Conservation (phyloP, 169 alveolate species). For the Cryptosporidium tyzzeri region DNA sequence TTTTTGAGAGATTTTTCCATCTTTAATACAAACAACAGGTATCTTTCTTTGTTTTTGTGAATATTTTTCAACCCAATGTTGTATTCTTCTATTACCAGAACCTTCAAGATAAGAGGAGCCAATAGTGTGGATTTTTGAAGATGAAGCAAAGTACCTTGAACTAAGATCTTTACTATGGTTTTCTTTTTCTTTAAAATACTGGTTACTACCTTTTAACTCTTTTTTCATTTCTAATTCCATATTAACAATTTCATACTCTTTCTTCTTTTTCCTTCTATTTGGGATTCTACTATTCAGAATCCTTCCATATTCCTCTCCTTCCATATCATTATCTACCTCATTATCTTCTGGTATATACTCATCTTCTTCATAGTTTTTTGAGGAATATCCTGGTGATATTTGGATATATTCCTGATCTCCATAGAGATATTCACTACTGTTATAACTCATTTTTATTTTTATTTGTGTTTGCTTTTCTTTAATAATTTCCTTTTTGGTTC, state of each 20-base stretch:
- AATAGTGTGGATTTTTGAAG: not conserved
- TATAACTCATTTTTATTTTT: conserved; percentile 33
- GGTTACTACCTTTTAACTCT: not conserved
- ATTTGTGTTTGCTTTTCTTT: not conserved
- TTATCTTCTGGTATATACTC: not conserved
- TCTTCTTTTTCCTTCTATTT: not conserved
- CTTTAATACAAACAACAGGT: conserved; percentile 68
- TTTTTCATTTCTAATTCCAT: not conserved
- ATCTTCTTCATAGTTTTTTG: not conserved
- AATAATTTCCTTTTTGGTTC: not conserved
- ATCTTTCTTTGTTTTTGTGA: conserved; percentile 70
- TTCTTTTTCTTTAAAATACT: not conserved
- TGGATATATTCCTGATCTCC: conserved; percentile 34
- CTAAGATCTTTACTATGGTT: not conserved
- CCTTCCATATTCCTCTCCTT: not conserved
- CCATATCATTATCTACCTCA: not conserved
- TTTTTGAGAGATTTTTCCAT: conserved; percentile 40
- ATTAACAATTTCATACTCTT: not conserved
- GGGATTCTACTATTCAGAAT: not conserved
- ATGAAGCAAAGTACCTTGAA: not conserved
- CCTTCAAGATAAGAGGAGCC: not conserved
- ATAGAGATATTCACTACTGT: conserved; percentile 21
- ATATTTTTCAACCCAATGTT: conserved; percentile 57
- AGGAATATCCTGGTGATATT: conserved; percentile 21
- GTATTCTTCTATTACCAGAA: conserved; percentile 6